Evolutionary conservation across 2,329 filamentous ascomycete genomes (phyloP).

Genomic region (Xylaria sp.): DNA sequence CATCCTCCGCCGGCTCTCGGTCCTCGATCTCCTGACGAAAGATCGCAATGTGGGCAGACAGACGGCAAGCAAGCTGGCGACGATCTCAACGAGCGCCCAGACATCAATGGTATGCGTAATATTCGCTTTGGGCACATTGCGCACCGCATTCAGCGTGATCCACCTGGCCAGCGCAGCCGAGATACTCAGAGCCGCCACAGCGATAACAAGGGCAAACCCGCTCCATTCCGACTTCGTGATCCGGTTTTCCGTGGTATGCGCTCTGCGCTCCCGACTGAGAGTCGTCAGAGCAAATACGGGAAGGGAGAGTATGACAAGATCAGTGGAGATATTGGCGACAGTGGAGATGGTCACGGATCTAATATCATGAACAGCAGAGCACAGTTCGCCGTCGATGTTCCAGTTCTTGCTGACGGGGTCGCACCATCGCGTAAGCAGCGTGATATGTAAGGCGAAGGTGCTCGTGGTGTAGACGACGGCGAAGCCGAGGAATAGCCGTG

Average conservation of each 20-base stretch:
- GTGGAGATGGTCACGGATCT: conserved; percentile 42
- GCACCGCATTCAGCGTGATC: conserved; percentile 40
- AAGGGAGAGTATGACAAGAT: conserved; percentile 41
- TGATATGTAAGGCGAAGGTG: conserved; percentile 40
- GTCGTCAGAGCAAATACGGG: conserved; percentile 39
- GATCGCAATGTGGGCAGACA: conserved; percentile 41
- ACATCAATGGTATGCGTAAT: conserved; percentile 45
- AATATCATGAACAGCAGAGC: conserved; percentile 44
- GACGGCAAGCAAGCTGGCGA: conserved; percentile 42
- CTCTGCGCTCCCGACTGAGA: conserved; percentile 34
- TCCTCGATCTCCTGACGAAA: conserved; percentile 38
- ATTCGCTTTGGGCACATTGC: conserved; percentile 40
- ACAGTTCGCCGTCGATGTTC: conserved; percentile 39
- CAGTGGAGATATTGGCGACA: conserved; percentile 41
- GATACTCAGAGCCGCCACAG: conserved; percentile 44
- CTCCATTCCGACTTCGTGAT: conserved; percentile 41
- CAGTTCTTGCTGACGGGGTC: conserved; percentile 40
- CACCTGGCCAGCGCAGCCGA: conserved; percentile 41
- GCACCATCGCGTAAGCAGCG: conserved; percentile 41
- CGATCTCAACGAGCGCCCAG: conserved; percentile 45
- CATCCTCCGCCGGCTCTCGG: conserved; percentile 21
- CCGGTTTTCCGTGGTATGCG: conserved; percentile 23
- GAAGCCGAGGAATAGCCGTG: conserved; percentile 33
- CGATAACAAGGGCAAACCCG: conserved; percentile 42
- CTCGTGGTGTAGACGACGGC: conserved; percentile 31